phyloP scores from a whole-genome alignment of 305 asterid genomes.

The Fraxinus angustifolia region DNA sequence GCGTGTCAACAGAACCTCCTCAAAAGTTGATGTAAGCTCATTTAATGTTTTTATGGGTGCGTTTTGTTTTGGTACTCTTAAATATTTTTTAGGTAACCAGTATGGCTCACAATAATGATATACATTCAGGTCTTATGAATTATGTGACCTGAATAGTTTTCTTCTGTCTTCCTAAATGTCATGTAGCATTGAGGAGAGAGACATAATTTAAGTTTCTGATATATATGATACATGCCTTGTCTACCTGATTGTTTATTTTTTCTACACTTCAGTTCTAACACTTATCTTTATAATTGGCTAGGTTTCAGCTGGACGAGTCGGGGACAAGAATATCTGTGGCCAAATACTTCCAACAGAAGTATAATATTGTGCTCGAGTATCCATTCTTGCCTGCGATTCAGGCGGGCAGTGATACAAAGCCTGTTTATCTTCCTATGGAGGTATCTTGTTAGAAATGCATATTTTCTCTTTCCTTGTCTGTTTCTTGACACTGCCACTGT shows the following conservation, averaged over 20 bases:
- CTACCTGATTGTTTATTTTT: background rate
- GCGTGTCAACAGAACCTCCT: slow-evolving; percentile 37
- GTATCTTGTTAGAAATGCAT: slow-evolving; percentile 19
- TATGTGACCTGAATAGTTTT: background rate
- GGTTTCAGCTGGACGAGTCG: slow-evolving; percentile 53
- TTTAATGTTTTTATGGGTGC: background rate
- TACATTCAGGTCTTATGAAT: background rate
- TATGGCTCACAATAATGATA: background rate
- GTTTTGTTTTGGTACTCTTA: background rate
- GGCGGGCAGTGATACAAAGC: slow-evolving; percentile 57
- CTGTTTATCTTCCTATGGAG: slow-evolving; percentile 81
- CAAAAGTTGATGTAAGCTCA: slow-evolving; percentile 41
- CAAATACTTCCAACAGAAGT: slow-evolving; percentile 47
- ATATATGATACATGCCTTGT: background rate
- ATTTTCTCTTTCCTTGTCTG: background rate
- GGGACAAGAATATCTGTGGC: slow-evolving; percentile 40
- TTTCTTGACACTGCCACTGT: background rate
- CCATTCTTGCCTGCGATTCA: slow-evolving; percentile 61
- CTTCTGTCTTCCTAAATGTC: background rate
- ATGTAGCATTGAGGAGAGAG: background rate
- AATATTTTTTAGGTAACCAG: background rate
- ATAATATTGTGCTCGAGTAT: slow-evolving; percentile 31
- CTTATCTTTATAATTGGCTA: slow-evolving; percentile 8
- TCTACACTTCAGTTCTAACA: background rate
- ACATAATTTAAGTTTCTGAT: background rate